A percentile compares a stretch with the other conserved stretches of the same genome.
These are phyloP conservation scores for Elsinoe australis DNA, from an alignment of 2,329 filamentous ascomycete genomes.

Conservation along the genomic window DNA sequence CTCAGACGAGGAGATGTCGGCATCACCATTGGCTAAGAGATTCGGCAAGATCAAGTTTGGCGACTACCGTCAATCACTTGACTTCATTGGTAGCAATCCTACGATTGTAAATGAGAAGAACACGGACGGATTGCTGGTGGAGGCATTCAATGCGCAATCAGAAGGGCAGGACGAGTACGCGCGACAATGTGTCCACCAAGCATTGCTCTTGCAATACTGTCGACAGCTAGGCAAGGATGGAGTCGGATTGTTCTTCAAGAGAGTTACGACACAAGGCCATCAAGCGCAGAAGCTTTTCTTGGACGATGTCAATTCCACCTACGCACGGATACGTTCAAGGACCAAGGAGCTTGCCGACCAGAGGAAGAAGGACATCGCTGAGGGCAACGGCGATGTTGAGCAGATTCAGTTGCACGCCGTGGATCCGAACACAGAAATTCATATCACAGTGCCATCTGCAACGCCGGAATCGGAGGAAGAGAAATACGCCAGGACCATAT, in stretches of 20 bases:
- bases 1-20: constrained; percentile 64
- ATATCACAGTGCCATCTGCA: constrained; percentile 72
- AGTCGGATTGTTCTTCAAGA: constrained; percentile 89
- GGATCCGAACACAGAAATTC: constrained; percentile 85
- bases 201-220: constrained; percentile 88
- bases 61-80: constrained; percentile 65
- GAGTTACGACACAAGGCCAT: constrained; percentile 81
- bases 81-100: constrained; percentile 73
- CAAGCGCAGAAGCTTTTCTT: constrained; percentile 85
- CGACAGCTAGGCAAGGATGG: constrained; percentile 80
- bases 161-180: constrained; percentile 65
- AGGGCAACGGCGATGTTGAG: constrained; percentile 62
- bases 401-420: constrained; percentile 97
- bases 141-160: constrained; percentile 84
- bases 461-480: constrained; percentile 55
- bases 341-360: constrained; percentile 64
- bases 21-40: constrained; percentile 67
- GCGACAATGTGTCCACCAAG: constrained; percentile 86
- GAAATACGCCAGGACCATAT: constrained; percentile 62
- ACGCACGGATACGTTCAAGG: constrained; percentile 69
- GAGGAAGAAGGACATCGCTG: constrained; percentile 39
- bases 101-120: constrained; percentile 74
- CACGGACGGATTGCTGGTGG: constrained; percentile 80
- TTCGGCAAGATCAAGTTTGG: constrained; percentile 71
- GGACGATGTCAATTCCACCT: constrained; percentile 87